Evolutionary conservation across 192 early-diverging fungal genomes (phyloP).

Genomic region (Coemansia sp.): DNA sequence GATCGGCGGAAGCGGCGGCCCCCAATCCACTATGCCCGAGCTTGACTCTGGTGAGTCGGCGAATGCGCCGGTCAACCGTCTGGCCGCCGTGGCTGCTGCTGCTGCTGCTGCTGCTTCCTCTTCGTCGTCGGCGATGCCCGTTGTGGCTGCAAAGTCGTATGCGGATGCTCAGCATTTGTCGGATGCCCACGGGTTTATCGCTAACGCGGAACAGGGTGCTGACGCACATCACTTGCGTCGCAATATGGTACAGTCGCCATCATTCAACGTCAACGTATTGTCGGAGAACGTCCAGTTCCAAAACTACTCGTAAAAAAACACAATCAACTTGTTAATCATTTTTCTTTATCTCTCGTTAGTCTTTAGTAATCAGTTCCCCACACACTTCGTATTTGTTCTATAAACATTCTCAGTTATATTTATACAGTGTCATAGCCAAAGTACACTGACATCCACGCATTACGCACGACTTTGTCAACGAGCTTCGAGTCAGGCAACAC

Average conservation of each 20-base stretch:
- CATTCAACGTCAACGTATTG: slow-evolving; percentile 27
- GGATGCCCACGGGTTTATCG: not conserved
- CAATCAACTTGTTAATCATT: slow-evolving; percentile 6
- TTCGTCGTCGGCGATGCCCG: not conserved
- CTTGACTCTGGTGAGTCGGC: not conserved
- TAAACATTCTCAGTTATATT: not conserved
- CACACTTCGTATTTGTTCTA: not conserved
- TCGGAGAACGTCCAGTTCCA: slow-evolving; percentile 39
- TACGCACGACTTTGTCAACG: slow-evolving; percentile 21
- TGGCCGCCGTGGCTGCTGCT: slow-evolving; percentile 15
- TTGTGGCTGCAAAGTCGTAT: not conserved
- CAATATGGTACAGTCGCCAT: slow-evolving; percentile 22
- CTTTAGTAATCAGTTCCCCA: slow-evolving; percentile 1
- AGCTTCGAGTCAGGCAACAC: slow-evolving; percentile 9
- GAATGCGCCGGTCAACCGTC: slow-evolving; percentile 5
- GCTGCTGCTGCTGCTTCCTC: no score
- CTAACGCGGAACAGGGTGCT: not conserved
- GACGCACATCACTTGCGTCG: slow-evolving; percentile 18
- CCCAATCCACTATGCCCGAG: not conserved
- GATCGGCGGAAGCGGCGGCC: not conserved
- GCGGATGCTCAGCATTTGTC: not conserved
- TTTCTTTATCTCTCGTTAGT: not conserved
- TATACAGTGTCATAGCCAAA: slow-evolving; percentile 5
- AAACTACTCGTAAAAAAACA: slow-evolving; percentile 12
- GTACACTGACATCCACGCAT: slow-evolving; percentile 39